Base-by-base conservation (phyloP, 108 stramenopile species). In the Skeletonema marinoi region DNA sequence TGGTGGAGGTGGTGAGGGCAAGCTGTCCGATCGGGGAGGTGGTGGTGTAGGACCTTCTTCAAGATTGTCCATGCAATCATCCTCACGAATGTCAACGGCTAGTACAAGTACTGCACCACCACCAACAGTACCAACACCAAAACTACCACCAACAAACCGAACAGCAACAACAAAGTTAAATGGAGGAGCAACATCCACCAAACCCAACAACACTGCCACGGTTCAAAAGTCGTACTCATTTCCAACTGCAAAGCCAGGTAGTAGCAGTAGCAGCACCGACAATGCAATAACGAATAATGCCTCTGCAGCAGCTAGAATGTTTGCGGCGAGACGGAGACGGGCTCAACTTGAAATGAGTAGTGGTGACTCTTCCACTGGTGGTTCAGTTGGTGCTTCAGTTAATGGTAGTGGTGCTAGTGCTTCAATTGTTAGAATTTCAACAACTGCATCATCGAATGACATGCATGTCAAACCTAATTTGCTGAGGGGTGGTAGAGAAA, bases 331-430 rank as follows among this genome's bases (percentile, higher is more conserved):
- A 32, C 10, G 35, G 30, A 19, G 32, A 35, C 51, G 29, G 51
- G 76, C 76, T 3, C 76, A 77, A 46, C 25, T 77, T 30, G 76
- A 77, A 65, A 77, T 77, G 68, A 31, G 2, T 38, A 31, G 10
- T 50, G 11, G 19, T 13, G 30, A 32, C 21, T 14, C 19, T 42
- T 7, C 35, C 2, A 30, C 0, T 60, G 54, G 5, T 70, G 58
- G 58, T 0, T 39, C 3, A 60, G 56, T 5, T 39, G 58, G 68
- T 54, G 50, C 42, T 31, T 25, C 25, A 50, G 42, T 19, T 39
- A 19, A 16, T 58, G 36, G 17, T 5, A n/a, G 25, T 56, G 46
- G 6, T 68, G 46, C 30, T 30, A n/a, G n/a, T 32, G 33, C n/a
- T 3, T 21, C 42, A 46, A 1, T 36, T 36, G 39, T 11, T 41